Conservation (phyloP, 768 basidiomycete genomes). For the Chlorophyllum brunneum region DNA sequence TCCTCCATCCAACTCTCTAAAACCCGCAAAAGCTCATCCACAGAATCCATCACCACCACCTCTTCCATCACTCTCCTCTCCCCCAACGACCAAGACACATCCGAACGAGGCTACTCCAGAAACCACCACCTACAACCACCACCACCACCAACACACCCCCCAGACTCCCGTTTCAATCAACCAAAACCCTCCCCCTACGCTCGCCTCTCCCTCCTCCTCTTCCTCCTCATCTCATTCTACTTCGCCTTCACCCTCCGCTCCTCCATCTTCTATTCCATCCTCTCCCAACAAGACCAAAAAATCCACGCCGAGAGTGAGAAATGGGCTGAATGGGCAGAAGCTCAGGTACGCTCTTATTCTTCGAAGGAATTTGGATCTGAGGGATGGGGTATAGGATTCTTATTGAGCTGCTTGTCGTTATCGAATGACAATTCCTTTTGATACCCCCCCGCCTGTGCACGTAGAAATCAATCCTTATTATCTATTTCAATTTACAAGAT, state of each 20-base stretch:
- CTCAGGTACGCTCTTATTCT: neutral
- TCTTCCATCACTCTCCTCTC: slow-evolving; percentile 8
- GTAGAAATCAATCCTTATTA: no score
- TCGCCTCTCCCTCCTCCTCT: slow-evolving; percentile 32
- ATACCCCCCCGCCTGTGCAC: no score
- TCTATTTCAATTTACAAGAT: no score
- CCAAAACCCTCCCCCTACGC: slow-evolving; percentile 35
- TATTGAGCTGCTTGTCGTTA: neutral
- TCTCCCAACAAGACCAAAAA: slow-evolving; percentile 4
- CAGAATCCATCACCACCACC: neutral
- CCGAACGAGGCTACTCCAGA: slow-evolving; percentile 5
- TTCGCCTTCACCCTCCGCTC: slow-evolving; percentile 26
- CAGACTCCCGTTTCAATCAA: slow-evolving; percentile 31
- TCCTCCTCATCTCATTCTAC: slow-evolving; percentile 33
- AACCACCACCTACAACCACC: no score
- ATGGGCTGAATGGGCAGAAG: slow-evolving; percentile 8
- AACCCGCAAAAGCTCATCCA: slow-evolving; percentile 1
- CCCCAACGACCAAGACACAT: neutral
- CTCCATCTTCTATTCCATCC: slow-evolving; percentile 10
- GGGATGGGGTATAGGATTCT: neutral
- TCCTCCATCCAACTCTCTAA: neutral
- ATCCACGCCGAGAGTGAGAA: slow-evolving; percentile 3
- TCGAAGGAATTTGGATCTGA: neutral
- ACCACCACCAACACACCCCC: slow-evolving; percentile 10
- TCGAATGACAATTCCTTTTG: neutral